Percentiles rank a stretch among this genome's conserved stretches.
phyloP scores from a whole-genome alignment of 106 monocot genomes.

The Ottelia alismoides region DNA sequence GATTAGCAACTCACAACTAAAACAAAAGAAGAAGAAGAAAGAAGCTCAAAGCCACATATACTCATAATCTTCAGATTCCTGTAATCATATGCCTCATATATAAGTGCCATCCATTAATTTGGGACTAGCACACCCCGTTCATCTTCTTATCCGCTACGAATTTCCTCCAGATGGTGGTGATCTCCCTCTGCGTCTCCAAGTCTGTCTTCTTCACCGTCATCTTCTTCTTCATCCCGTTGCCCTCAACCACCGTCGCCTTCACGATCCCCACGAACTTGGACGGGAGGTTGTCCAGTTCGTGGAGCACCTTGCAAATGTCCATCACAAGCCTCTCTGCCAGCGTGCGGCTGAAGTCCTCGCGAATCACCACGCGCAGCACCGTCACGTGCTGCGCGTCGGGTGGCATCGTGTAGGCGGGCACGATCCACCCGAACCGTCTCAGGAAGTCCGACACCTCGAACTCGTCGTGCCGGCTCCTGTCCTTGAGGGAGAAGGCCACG shows the following conservation, averaged over 20 bases:
- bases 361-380: conserved; percentile 79
- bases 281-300: conserved; percentile 29
- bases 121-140: conserved; percentile 50
- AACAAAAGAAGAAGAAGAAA: too few relatives aligned
- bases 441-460: too few relatives aligned
- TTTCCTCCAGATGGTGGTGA: conserved; percentile 27
- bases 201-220: conserved; percentile 26
- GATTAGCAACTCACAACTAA: too few relatives aligned
- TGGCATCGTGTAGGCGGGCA: too few relatives aligned
- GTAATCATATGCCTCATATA: too few relatives aligned
- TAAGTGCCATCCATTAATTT: too few relatives aligned
- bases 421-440: too few relatives aligned
- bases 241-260: not conserved
- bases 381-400: too few relatives aligned
- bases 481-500: too few relatives aligned
- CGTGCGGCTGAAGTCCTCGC: conserved; percentile 80
- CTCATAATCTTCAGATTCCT: too few relatives aligned
- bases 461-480: too few relatives aligned
- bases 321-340: conserved; percentile 58
- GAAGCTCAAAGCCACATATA: too few relatives aligned
- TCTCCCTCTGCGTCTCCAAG: conserved; percentile 19
- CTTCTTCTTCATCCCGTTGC: not conserved
- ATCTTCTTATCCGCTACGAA: conserved; percentile 38
- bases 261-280: conserved; percentile 3
- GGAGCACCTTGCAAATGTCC: conserved; percentile 46